A percentile compares a stretch with the other conserved stretches of the same genome.
Conservation (phyloP, 306 rosid genomes). For the Castanospermum australe region DNA sequence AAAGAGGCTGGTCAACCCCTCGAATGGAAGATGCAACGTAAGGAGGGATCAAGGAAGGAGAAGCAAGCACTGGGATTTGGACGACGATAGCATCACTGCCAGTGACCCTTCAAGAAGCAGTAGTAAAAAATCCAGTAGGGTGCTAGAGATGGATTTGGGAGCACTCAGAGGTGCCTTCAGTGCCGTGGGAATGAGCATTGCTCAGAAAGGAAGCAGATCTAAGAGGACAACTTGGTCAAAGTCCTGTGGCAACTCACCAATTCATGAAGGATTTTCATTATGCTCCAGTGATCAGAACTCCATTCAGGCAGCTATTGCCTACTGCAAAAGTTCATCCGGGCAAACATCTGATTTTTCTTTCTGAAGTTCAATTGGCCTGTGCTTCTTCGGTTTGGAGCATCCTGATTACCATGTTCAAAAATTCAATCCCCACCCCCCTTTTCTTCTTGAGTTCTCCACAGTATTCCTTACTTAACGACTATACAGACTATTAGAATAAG, state of each 20-base stretch:
- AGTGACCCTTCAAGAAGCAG: not conserved
- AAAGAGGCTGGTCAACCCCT: constrained; percentile 19
- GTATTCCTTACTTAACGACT: too few relatives aligned
- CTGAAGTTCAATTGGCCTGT: not conserved
- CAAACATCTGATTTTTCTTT: constrained; percentile 35
- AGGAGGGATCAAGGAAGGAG: not conserved
- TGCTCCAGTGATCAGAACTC: constrained; percentile 37
- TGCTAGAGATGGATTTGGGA: constrained; percentile 45
- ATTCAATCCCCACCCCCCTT: too few relatives aligned
- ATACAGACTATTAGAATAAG: too few relatives aligned
- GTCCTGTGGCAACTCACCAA: constrained; percentile 49
- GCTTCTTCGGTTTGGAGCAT: constrained; percentile 5
- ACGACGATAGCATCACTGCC: not conserved
- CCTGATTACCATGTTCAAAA: not conserved
- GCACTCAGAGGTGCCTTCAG: constrained; percentile 46
- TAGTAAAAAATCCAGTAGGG: constrained; percentile 12
- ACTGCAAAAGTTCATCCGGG: constrained; percentile 54
- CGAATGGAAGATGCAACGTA: not conserved
- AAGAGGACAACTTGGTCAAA: constrained; percentile 42
- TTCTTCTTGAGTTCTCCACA: too few relatives aligned
- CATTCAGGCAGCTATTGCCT: constrained; percentile 62
- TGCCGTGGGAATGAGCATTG: constrained; percentile 28
- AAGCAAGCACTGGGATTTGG: constrained; percentile 17
- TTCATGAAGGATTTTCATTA: constrained; percentile 36
- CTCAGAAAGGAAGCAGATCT: constrained; percentile 27